phyloP scores from a whole-genome alignment of 805 yeast species.

The Lachancea kluyveri region DNA sequence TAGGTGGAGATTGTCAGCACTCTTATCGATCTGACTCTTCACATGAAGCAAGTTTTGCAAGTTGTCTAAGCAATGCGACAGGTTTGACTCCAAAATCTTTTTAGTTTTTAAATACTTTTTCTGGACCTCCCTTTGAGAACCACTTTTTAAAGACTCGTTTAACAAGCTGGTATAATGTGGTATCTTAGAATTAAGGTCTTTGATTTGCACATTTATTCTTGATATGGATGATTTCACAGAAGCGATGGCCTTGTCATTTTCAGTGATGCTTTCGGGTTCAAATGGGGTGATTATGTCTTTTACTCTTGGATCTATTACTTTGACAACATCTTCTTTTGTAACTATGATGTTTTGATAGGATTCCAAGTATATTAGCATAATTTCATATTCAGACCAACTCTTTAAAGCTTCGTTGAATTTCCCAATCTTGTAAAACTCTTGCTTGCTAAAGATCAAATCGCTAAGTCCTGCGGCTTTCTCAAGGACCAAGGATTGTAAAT shows the following conservation, averaged over 20 bases:
- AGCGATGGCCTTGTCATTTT: conserved; percentile 30
- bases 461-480: conserved; percentile 15
- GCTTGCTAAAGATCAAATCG: conserved; percentile 17
- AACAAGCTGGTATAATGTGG: conserved; percentile 15
- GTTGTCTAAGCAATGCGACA: conserved; percentile 28
- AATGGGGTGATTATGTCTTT: conserved; percentile 14
- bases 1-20: conserved; percentile 36
- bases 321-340: conserved; percentile 13
- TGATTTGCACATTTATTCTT: conserved; percentile 14
- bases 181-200: conserved; percentile 18
- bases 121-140: conserved; percentile 25
- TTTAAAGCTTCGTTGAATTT: conserved; percentile 8
- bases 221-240: conserved; percentile 27
- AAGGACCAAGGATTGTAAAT: conserved; percentile 13
- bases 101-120: conserved; percentile 31
- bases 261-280: conserved; percentile 22
- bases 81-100: conserved; percentile 31
- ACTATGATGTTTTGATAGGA: conserved; percentile 13
- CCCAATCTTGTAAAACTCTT: conserved; percentile 14
- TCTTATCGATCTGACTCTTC: conserved; percentile 37
- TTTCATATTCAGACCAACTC: conserved; percentile 12
- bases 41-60: conserved; percentile 35
- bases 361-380: conserved; percentile 17
- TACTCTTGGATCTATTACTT: conserved; percentile 15
- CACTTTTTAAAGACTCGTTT: conserved; percentile 17